These are phyloP conservation scores for Diaporthe ilicicola DNA, from an alignment of 2,329 filamentous ascomycete species.

Conservation along the genomic window DNA sequence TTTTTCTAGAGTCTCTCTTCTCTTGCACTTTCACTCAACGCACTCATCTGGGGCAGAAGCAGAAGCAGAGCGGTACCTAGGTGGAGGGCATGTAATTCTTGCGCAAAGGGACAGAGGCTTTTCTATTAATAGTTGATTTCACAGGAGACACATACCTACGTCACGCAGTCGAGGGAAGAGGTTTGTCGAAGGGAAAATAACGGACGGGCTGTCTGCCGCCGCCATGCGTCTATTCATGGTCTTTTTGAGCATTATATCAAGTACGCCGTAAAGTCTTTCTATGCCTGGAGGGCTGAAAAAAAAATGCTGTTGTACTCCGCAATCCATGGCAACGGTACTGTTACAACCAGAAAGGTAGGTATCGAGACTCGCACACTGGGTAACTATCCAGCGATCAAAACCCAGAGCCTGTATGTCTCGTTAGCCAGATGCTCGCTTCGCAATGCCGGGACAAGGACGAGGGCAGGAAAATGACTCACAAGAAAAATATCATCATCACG, in stretches of 20 bases:
- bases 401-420: slow-evolving; percentile 63
- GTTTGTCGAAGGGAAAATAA: not conserved
- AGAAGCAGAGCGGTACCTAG: not conserved
- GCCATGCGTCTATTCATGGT: slow-evolving; percentile 33
- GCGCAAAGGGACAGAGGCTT: not conserved
- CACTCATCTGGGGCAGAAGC: not conserved
- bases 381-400: slow-evolving; percentile 66
- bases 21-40: too few species aligned
- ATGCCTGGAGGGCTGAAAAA: slow-evolving; percentile 20
- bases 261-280: slow-evolving; percentile 34
- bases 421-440: slow-evolving; percentile 1
- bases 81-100: slow-evolving; percentile 3
- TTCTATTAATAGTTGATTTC: not conserved
- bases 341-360: slow-evolving; percentile 26
- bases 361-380: slow-evolving; percentile 27
- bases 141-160: not conserved
- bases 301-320: slow-evolving; percentile 18
- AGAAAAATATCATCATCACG: slow-evolving; percentile 93
- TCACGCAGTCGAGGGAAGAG: not conserved
- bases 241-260: slow-evolving; percentile 33
- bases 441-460: not conserved
- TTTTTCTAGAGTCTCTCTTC: not conserved
- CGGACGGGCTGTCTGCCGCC: slow-evolving; percentile 24
- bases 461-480: slow-evolving; percentile 54
- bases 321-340: slow-evolving; percentile 27